These are phyloP conservation scores for Rhodotorula graminis DNA, from an alignment of 768 basidiomycete species.

Conservation along the genomic window DNA sequence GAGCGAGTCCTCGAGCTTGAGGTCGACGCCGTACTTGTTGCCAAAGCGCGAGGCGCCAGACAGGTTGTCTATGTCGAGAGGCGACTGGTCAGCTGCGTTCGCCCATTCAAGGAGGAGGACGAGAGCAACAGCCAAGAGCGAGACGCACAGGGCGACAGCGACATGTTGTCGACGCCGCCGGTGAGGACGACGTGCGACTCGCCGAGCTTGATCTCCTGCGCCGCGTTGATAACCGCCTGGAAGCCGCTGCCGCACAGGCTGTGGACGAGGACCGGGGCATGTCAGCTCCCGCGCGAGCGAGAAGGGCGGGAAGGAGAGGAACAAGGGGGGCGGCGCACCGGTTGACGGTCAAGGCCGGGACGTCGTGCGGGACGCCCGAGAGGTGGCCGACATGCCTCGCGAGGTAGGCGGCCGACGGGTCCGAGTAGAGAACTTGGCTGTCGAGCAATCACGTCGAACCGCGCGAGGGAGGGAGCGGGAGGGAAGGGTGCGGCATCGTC, in stretches of 20 bases:
- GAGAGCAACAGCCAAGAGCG: not conserved
- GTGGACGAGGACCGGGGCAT: not conserved
- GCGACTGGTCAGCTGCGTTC: not conserved
- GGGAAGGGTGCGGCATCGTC: not conserved
- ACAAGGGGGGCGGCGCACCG: constrained; percentile 39
- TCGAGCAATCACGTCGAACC: not conserved
- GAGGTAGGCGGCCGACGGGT: constrained; percentile 49
- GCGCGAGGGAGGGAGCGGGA: too few species aligned
- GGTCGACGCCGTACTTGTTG: constrained; percentile 48
- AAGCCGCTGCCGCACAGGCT: constrained; percentile 50
- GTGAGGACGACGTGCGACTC: constrained; percentile 49
- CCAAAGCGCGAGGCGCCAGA: constrained; percentile 47
- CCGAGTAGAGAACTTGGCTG: constrained; percentile 48
- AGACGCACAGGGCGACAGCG: constrained; percentile 34
- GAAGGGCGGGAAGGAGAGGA: not conserved
- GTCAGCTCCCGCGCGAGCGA: not conserved
- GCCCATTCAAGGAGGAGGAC: too few species aligned
- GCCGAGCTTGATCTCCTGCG: constrained; percentile 48
- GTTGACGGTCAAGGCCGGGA: constrained; percentile 49
- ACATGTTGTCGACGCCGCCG: constrained; percentile 48
- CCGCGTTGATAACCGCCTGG: constrained; percentile 48
- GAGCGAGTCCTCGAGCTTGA: constrained; percentile 50
- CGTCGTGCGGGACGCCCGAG: constrained; percentile 45
- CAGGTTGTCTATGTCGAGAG: constrained; percentile 41
- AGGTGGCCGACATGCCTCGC: constrained; percentile 50